Percentiles rank a stretch among this genome's conserved stretches.
Conservation (phyloP, 2,329 filamentous ascomycete species). For the Fusarium agapanthi region DNA sequence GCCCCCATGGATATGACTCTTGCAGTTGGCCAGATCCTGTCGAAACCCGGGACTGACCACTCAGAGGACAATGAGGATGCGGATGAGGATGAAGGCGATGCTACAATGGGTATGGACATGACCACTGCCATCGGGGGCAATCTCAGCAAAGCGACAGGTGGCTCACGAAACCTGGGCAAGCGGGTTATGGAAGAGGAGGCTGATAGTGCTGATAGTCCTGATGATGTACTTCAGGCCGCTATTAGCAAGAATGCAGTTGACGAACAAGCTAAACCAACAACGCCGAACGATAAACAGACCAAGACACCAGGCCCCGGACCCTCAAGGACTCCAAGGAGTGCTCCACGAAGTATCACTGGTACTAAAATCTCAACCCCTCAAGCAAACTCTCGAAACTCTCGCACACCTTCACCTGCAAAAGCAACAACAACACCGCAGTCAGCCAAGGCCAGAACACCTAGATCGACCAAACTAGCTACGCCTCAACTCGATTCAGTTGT, state of each 20-base stretch:
- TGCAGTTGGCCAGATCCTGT: constrained; percentile 64
- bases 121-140: constrained; percentile 72
- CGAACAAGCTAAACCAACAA: constrained; percentile 37
- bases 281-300: constrained; percentile 41
- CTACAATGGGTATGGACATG: constrained; percentile 70
- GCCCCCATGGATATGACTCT: constrained; percentile 66
- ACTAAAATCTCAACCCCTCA: constrained; percentile 54
- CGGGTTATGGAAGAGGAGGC: constrained; percentile 68
- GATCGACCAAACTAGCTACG: constrained; percentile 38
- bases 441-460: constrained; percentile 36
- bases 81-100: constrained; percentile 41
- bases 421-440: constrained; percentile 33
- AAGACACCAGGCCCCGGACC: constrained; percentile 63
- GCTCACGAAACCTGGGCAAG: constrained; percentile 55
- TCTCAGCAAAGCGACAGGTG: constrained; percentile 51
- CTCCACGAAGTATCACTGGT: constrained; percentile 57
- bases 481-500: constrained; percentile 30
- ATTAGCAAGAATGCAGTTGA: constrained; percentile 35
- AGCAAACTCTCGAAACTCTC: constrained; percentile 25
- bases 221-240: constrained; percentile 48
- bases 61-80: constrained; percentile 45
- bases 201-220: constrained; percentile 56
- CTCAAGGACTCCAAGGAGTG: constrained; percentile 61
- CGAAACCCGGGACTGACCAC: constrained; percentile 47
- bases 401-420: constrained; percentile 42